Conservation (phyloP, 495 filamentous ascomycete genomes). For the Xylaria bambusicola region DNA sequence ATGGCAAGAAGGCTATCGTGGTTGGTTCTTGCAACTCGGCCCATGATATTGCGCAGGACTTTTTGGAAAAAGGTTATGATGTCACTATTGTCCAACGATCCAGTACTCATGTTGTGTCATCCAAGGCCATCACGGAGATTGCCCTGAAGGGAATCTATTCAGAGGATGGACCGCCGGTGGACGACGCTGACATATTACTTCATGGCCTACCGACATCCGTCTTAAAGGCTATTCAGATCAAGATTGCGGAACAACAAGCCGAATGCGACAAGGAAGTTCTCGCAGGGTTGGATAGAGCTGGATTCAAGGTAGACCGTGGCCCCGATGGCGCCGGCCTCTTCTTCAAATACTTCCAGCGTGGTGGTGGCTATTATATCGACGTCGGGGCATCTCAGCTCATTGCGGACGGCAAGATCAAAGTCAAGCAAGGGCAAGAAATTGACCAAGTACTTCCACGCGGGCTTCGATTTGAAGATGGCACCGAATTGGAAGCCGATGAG, state of each 20-base stretch:
- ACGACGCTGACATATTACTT: conserved; percentile 63
- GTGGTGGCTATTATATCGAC: conserved; percentile 82
- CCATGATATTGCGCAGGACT: conserved; percentile 84
- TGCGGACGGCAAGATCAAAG: conserved; percentile 70
- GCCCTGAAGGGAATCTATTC: conserved; percentile 61
- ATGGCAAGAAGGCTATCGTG: conserved; percentile 69
- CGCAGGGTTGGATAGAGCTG: conserved; percentile 62
- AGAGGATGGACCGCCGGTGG: conserved; percentile 61
- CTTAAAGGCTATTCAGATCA: conserved; percentile 55
- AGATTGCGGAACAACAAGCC: conserved; percentile 51
- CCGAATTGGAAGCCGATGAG: conserved; percentile 71
- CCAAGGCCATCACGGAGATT: conserved; percentile 48
- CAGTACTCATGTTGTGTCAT: conserved; percentile 68
- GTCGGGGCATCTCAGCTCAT: conserved; percentile 75
- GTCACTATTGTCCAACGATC: conserved; percentile 84
- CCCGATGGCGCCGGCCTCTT: conserved; percentile 65
- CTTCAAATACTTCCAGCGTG: conserved; percentile 74
- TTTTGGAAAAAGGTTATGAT: conserved; percentile 73
- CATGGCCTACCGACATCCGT: conserved; percentile 60
- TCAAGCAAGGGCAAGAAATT: conserved; percentile 73
- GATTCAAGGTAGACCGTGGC: conserved; percentile 70
- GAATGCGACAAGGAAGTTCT: conserved; percentile 56
- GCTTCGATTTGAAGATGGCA: conserved; percentile 66
- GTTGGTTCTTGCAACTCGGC: conserved; percentile 80
- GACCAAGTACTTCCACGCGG: conserved; percentile 59